These are phyloP conservation scores for Dothideomycetes sp. DNA, from an alignment of 2,329 filamentous ascomycete genomes.

Conservation along the genomic window DNA sequence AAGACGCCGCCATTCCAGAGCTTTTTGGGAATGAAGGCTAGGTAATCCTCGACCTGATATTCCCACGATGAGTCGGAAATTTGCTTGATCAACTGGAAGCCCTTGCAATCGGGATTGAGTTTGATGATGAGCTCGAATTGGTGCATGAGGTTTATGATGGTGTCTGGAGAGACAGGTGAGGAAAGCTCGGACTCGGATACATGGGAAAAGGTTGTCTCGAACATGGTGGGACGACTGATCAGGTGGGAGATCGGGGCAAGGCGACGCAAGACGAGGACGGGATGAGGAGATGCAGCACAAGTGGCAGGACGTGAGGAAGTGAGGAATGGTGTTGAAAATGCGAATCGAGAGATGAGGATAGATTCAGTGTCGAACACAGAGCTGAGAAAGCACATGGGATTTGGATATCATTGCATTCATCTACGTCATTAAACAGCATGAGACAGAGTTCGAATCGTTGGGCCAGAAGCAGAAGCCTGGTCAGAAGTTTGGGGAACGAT, in stretches of 20 bases:
- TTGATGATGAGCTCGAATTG: conserved; percentile 21
- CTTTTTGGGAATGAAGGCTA: conserved; percentile 22
- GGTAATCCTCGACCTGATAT: conserved; percentile 24
- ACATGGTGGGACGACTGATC: conserved; percentile 15
- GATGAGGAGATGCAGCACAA: too few relatives aligned
- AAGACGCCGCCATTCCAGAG: conserved; percentile 22
- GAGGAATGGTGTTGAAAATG: too few relatives aligned
- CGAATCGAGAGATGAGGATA: too few relatives aligned
- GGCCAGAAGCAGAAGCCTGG: too few relatives aligned
- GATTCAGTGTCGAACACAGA: too few relatives aligned
- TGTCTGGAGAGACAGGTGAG: conserved; percentile 14
- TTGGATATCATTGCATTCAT: too few relatives aligned
- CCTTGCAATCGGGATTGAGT: conserved; percentile 21
- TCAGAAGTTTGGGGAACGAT: neutral
- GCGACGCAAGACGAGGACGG: too few relatives aligned
- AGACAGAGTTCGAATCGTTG: too few relatives aligned
- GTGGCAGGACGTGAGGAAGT: too few relatives aligned
- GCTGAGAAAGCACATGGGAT: too few relatives aligned
- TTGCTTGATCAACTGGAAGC: conserved; percentile 12
- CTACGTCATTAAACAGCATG: too few relatives aligned
- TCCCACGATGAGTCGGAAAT: conserved; percentile 9
- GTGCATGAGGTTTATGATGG: conserved; percentile 19
- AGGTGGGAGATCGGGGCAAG: too few relatives aligned
- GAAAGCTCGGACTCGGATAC: conserved; percentile 18
- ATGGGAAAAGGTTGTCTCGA: conserved; percentile 21